Evolutionary conservation across 805 yeast species (phyloP).

Genomic region (Clavispora fructus): DNA sequence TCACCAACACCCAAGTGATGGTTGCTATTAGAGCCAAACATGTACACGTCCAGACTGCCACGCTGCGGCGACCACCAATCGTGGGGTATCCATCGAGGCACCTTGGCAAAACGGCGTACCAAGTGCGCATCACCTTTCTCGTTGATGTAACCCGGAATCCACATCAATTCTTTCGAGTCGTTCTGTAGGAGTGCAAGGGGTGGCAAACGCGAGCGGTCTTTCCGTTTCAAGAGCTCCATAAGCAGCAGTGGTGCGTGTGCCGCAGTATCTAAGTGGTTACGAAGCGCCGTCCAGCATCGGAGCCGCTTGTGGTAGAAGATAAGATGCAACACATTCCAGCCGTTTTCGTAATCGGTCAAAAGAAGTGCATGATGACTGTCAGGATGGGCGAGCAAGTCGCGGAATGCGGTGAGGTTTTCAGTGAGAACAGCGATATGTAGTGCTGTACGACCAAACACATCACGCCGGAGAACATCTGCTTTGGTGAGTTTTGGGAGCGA

Average conservation of each 20-base stretch:
- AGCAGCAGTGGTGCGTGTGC: constrained; percentile 18
- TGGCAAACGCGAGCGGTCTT: constrained; percentile 66
- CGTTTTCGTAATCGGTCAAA: constrained; percentile 62
- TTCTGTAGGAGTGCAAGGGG: constrained; percentile 64
- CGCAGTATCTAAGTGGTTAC: constrained; percentile 16
- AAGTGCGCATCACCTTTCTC: constrained; percentile 29
- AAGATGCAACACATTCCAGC: constrained; percentile 78
- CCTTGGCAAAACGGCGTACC: constrained; percentile 12
- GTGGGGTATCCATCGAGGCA: constrained; percentile 6
- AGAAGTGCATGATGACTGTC: constrained; percentile 38
- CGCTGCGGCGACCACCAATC: constrained; percentile 41
- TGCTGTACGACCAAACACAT: constrained; percentile 64
- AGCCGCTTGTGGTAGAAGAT: constrained; percentile 56
- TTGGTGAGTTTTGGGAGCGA: constrained; percentile 13
- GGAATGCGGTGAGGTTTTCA: constrained; percentile 44
- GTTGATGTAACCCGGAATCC: constrained; percentile 39
- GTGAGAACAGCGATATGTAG: constrained; percentile 52
- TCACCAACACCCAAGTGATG: constrained; percentile 65
- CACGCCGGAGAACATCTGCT: constrained; percentile 45
- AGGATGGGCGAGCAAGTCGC: constrained; percentile 42
- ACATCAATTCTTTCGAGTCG: constrained; percentile 38
- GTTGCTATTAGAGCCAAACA: constrained; percentile 60
- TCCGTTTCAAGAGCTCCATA: constrained; percentile 41
- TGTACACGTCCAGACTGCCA: constrained; percentile 55
- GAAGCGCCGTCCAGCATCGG: constrained; percentile 42